Base-by-base conservation (phyloP, 225 moss, liverwort and hornwort genomes). In the Thuidium tamariscinum region DNA sequence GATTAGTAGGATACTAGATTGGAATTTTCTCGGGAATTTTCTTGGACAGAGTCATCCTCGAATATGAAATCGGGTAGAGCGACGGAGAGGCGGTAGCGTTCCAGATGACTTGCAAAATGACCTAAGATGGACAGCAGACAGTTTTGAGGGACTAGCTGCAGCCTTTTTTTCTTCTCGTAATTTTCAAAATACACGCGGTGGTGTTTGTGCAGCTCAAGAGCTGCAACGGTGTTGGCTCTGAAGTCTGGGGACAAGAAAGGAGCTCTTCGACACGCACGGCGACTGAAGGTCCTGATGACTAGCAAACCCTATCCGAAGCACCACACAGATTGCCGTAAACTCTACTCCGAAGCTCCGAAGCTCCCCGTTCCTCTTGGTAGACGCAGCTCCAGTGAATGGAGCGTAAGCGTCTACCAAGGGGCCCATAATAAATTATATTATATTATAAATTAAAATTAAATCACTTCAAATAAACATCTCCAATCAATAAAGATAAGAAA, bases 191-290 rank as follows among this genome's bases (percentile, higher is more conserved):
- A 63, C 25, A 52, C 75, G 79, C 65, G 68, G 78, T 85, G 49
- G 81, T 77, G 20, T 79, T 63, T 88, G 79, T 86, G 55, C 92
- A 99, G 97, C 87, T 88, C 94, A 62, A 95, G 92, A 90, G 80
- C 62, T 88, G 90, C 93, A 77, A 87, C 90, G 36, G 85, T 90
- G 66, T 87, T 85, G 74, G 92, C 95, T 75, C 83, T 94, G 39
- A 97, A 93, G 74, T 91, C 92, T 66, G 93, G 93, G 36, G 88
- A 94, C 65, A 96, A 92, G 90, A 90, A 91, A 87, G 94, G 92
- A 65, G 96, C 98, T 85, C 91, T 97, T 72, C 93, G 97, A 90
- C 93, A 94, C 90, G 93, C 94, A 49, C 95, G 96, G 76, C 93
- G 94, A 48, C 86, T 97, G 92, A 99, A 97, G 88, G 87, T 92